These are phyloP conservation scores for Grigorovia humatica DNA, from an alignment of 805 yeast species.

Conservation along the genomic window DNA sequence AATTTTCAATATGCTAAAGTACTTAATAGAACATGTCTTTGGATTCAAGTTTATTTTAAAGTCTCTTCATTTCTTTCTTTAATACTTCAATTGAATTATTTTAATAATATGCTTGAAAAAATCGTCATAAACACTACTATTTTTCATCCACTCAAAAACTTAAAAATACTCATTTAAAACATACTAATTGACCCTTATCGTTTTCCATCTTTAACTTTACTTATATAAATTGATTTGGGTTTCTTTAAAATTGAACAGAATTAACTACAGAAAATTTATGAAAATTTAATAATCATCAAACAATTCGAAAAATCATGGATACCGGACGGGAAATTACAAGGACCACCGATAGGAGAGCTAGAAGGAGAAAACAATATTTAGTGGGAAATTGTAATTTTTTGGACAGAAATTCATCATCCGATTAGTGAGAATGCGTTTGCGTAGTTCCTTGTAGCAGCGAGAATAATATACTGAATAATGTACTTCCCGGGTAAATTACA, in stretches of 20 bases:
- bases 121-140: background rate
- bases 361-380: background rate
- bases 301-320: background rate
- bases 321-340: background rate
- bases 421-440: background rate
- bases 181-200: constrained; percentile 99
- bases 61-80: background rate
- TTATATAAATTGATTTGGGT: constrained; percentile 7
- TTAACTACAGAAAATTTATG: background rate
- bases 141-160: background rate
- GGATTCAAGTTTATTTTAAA: too few species aligned
- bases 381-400: background rate
- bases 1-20: too few species aligned
- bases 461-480: too few species aligned
- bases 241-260: background rate
- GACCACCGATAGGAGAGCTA: background rate
- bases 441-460: background rate
- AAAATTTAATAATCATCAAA: background rate
- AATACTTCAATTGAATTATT: background rate
- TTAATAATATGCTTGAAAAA: background rate
- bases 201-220: constrained; percentile 79
- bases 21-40: too few species aligned
- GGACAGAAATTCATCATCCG: background rate
- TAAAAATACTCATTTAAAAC: constrained; percentile 31
- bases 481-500: too few species aligned